Evolutionary conservation across 2,329 filamentous ascomycete species (phyloP).

Genomic region (Colletotrichum cordylinicola): DNA sequence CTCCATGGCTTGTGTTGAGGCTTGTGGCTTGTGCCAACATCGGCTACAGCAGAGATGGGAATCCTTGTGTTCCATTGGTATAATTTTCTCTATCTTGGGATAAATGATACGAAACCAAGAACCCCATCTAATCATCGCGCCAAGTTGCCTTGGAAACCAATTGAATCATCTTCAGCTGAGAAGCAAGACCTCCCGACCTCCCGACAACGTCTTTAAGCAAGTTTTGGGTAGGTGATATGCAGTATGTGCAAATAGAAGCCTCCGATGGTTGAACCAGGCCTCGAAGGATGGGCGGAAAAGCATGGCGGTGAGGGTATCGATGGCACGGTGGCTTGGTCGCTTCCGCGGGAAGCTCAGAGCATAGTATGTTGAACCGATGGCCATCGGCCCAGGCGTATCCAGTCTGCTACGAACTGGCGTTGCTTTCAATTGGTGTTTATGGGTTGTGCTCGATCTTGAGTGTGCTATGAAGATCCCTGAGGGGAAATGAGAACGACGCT

Average conservation of each 20-base stretch:
- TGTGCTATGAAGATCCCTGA: slow-evolving; percentile 48
- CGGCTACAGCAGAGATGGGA: not conserved
- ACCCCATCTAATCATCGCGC: not conserved
- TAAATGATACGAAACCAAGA: not conserved
- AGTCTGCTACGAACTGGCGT: not conserved
- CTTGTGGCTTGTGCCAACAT: not conserved
- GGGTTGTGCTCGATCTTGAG: not conserved
- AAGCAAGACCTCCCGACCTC: not conserved
- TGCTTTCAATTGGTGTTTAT: not conserved
- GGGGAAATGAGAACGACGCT: slow-evolving; percentile 77
- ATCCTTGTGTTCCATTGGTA: not conserved
- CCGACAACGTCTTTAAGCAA: not conserved
- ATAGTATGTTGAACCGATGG: not conserved
- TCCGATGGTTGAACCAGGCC: not conserved
- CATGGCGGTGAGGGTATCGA: not conserved
- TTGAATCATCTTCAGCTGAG: not conserved
- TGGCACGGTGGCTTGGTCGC: not conserved
- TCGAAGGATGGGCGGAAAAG: not conserved
- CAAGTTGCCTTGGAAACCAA: not conserved
- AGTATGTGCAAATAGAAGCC: not conserved
- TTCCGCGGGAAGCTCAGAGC: not conserved
- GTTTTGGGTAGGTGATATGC: not conserved
- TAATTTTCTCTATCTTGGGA: not conserved
- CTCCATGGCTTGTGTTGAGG: not conserved
- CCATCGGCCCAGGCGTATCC: not conserved